A percentile compares a stretch with the other conserved stretches of the same genome.
These are phyloP conservation scores for Otatea glauca DNA, from an alignment of 176 grass and related monocot genomes.

Conservation along the genomic window DNA sequence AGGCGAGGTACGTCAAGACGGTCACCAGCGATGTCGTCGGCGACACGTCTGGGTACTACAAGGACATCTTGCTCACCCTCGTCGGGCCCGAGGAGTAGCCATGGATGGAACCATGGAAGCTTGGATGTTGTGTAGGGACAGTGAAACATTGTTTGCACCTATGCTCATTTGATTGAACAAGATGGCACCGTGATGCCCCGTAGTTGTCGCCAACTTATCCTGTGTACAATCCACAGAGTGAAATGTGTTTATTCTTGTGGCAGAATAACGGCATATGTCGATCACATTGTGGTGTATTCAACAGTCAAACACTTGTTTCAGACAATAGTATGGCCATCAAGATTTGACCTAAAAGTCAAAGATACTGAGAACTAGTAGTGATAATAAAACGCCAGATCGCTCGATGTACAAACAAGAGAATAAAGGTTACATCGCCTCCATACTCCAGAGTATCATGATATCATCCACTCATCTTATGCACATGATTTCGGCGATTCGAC, in stretches of 20 bases:
- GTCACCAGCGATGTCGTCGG: slow-evolving; percentile 60
- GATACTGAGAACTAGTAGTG: not conserved
- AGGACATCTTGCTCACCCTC: slow-evolving; percentile 66
- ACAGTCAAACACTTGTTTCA: not conserved
- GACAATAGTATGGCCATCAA: not conserved
- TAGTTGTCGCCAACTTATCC: not conserved
- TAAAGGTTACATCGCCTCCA: not conserved
- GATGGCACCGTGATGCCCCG: not conserved
- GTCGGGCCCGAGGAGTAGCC: slow-evolving; percentile 62
- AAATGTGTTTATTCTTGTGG: slow-evolving; percentile 9
- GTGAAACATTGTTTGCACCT: not conserved
- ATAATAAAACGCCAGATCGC: slow-evolving; percentile 15
- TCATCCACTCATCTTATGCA: slow-evolving; percentile 34
- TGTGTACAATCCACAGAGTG: slow-evolving; percentile 21
- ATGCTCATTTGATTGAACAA: not conserved
- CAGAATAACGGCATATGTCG: not conserved
- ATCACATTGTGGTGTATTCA: not conserved
- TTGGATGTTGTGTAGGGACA: not conserved
- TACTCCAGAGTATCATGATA: not conserved
- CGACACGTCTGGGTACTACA: slow-evolving; percentile 77
- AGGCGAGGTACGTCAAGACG: slow-evolving; percentile 56
- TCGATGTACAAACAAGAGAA: not conserved
- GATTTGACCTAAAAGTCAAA: not conserved
- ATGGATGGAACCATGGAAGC: not conserved
- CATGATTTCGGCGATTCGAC: not conserved